These are phyloP conservation scores for Excoecaria agallocha DNA, from an alignment of 345 rosid genomes.

Conservation along the genomic window DNA sequence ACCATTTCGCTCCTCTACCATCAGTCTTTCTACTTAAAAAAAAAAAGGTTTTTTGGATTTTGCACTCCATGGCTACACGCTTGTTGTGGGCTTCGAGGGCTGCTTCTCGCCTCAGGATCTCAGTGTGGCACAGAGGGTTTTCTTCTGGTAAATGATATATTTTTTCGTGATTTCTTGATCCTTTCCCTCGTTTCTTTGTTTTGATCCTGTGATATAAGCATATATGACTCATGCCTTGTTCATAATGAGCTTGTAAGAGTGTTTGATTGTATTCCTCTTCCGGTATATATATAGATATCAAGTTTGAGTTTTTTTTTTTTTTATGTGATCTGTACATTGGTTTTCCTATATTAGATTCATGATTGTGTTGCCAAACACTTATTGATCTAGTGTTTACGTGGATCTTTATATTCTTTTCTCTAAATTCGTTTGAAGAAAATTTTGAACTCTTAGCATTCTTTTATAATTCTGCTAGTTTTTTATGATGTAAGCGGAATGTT, in stretches of 20 bases:
- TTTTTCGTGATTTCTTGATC: not conserved
- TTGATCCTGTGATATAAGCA: slow-evolving; percentile 14
- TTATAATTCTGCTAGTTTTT: no score
- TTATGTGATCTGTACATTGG: not conserved
- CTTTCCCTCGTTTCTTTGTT: not conserved
- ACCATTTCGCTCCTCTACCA: no score
- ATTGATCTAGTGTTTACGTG: not conserved
- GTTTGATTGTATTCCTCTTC: slow-evolving; percentile 9
- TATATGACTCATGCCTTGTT: not conserved
- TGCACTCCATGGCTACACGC: slow-evolving; percentile 53
- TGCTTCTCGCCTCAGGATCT: slow-evolving; percentile 86
- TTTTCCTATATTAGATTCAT: not conserved
- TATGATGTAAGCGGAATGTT: no score
- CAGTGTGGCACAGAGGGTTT: slow-evolving; percentile 64
- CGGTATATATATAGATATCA: slow-evolving; percentile 9
- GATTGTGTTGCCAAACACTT: not conserved
- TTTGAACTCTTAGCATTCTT: no score
- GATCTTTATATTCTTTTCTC: not conserved
- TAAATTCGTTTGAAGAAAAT: no score
- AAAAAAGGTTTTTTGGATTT: not conserved
- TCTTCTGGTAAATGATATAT: slow-evolving; percentile 50
- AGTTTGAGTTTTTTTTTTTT: not conserved
- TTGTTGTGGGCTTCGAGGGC: slow-evolving; percentile 88
- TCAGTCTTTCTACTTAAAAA: not conserved
- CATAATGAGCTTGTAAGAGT: not conserved